Evolutionary conservation across 305 asterid genomes (phyloP), one percentile per base, ranked within the genome.

Genomic region (Plantago coronopus): DNA sequence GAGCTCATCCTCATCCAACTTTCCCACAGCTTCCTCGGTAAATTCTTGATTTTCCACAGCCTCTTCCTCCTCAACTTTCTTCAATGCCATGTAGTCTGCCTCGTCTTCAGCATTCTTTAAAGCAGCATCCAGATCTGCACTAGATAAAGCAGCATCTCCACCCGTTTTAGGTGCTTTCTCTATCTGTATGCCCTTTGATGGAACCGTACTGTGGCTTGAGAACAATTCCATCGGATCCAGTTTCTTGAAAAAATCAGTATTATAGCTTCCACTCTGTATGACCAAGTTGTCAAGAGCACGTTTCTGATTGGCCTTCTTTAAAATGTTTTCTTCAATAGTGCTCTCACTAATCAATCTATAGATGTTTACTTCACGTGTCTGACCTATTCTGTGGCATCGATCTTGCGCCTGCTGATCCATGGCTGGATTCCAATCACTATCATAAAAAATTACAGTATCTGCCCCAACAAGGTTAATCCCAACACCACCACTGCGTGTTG

Each of bases 371-470:
- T 94, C 99, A 69, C 99, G 97, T 2, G 97, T 94, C 79, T 94
- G 99, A 18, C 99, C 99, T 63, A 94, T 94, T 75, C 99, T 79
- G 77, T 94, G 99, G 72, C 99, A 94, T 67, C 99, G 83, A 79
- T 94, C 99, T 81, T 94, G 99, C 61, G 99, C 99, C 67, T 94
- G 99, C 71, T 90, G 97, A 84, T 94, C 99, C 99, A 94, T 94
- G 63, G 99, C 99, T 49, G 99, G 99, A 78, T 94, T 94, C 99
- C 99, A 94, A 82, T 94, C 99, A 65, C 99, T 94, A 61, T 94
- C 99, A 67, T 94, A 94, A 75, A 90, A 94, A 65, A 94, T 94
- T 19, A 90, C 99, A 22, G 97, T 94, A 77, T 90, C 99, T 46
- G 99, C 99, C 60, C 99, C 99, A 51, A 94, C 96, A 66, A 94